Percentiles rank a stretch among this genome's conserved stretches.
These are phyloP conservation scores for Penicillium paneum DNA, from an alignment of 2,329 filamentous ascomycete species.

Conservation along the genomic window DNA sequence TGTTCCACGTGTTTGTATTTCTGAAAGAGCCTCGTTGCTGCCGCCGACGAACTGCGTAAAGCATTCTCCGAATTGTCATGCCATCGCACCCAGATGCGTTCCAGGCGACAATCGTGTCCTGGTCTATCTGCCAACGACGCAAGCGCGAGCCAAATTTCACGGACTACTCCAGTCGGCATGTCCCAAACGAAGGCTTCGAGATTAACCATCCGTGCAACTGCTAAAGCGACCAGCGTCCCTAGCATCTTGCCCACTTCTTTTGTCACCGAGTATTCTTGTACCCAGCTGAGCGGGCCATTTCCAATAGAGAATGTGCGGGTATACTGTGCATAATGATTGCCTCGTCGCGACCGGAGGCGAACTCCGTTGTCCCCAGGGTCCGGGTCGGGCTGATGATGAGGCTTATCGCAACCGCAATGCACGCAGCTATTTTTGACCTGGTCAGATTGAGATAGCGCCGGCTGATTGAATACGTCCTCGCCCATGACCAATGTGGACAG, in stretches of 20 bases:
- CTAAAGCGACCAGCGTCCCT: conserved; percentile 75
- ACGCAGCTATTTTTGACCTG: conserved; percentile 20
- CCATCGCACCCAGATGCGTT: conserved; percentile 77
- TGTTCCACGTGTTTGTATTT: conserved; percentile 65
- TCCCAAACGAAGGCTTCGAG: conserved; percentile 83
- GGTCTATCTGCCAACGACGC: conserved; percentile 65
- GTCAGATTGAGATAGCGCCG: conserved; percentile 36
- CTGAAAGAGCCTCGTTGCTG: conserved; percentile 42
- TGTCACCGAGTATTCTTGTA: conserved; percentile 75
- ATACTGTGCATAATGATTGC: conserved; percentile 74
- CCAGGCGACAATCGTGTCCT: conserved; percentile 62
- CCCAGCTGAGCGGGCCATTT: conserved; percentile 76
- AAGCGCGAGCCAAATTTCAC: conserved; percentile 77
- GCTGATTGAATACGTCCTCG: conserved; percentile 58
- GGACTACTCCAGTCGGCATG: conserved; percentile 79
- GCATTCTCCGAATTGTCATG: conserved; percentile 65
- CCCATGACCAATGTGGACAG: conserved; percentile 76
- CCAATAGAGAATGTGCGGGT: conserved; percentile 79
- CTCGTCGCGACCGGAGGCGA: conserved; percentile 46
- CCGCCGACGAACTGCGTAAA: conserved; percentile 18
- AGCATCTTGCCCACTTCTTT: conserved; percentile 87
- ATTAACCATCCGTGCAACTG: conserved; percentile 76
- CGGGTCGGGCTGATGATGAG: conserved; percentile 13
- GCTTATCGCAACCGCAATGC: conserved; percentile 30
- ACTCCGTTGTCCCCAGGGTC: background rate